Evolutionary conservation across 495 filamentous ascomycete genomes (phyloP).

Genomic region (Penicillium coprophilum): DNA sequence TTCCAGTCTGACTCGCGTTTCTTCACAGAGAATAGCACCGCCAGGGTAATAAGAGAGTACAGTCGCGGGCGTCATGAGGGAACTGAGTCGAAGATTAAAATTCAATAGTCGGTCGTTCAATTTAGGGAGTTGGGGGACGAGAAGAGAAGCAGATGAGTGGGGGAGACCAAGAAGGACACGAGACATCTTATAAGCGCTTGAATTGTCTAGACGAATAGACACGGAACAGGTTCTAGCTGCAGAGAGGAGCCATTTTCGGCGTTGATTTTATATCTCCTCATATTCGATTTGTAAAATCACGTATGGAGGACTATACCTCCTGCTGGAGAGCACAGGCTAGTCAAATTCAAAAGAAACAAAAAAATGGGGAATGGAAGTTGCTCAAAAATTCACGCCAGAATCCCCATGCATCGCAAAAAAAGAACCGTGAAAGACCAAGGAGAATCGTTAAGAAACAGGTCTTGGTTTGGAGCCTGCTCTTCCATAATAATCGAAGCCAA

Average conservation of each 20-base stretch:
- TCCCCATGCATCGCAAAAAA: constrained; percentile 34
- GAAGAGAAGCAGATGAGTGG: no score
- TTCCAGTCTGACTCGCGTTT: constrained; percentile 33
- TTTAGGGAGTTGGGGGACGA: no score
- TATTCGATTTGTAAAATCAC: constrained; percentile 3
- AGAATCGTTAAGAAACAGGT: constrained; percentile 26
- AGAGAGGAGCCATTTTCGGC: no score
- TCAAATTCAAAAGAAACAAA: constrained; percentile 23
- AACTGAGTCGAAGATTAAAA: no score
- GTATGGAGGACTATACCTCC: constrained; percentile 31
- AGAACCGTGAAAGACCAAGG: constrained; percentile 20
- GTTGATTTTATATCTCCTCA: no score
- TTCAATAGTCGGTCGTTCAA: no score
- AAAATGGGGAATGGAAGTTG: constrained; percentile 20
- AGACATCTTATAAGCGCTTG: no score
- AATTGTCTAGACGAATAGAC: no score
- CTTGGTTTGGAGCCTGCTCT: constrained; percentile 11
- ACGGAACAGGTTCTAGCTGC: no score
- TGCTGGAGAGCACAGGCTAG: constrained; percentile 38
- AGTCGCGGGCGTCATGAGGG: no score
- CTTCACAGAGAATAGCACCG: constrained; percentile 21
- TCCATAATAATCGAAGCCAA: constrained; percentile 12
- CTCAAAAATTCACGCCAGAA: constrained; percentile 28
- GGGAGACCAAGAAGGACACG: no score
- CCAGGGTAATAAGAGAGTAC: no score